These are phyloP conservation scores for Sutorius australiensis DNA, from an alignment of 768 basidiomycete species.

Conservation along the genomic window DNA sequence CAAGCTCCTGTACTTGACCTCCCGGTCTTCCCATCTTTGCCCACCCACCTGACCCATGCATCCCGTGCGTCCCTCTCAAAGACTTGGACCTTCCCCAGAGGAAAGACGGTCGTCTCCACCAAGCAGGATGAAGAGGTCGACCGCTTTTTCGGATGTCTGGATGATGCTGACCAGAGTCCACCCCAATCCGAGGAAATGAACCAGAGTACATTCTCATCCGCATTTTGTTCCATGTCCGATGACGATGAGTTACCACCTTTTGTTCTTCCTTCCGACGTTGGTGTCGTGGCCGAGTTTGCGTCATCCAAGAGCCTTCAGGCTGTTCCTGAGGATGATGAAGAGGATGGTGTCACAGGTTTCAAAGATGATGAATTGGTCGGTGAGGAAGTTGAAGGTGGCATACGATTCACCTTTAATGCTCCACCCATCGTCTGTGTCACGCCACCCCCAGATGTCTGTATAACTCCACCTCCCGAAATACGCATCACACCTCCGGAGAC, in stretches of 20 bases:
- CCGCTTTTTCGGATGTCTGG: conserved; percentile 71
- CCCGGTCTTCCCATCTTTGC: conserved; percentile 1
- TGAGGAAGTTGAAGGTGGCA: conserved; percentile 59
- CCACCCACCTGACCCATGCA: conserved; percentile 26
- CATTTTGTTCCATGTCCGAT: conserved; percentile 46
- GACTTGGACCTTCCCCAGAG: conserved; percentile 64
- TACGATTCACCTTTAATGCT: conserved; percentile 69
- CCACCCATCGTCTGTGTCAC: conserved; percentile 38
- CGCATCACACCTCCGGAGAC: conserved; percentile 22
- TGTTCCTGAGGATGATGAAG: conserved; percentile 42
- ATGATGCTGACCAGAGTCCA: conserved; percentile 52
- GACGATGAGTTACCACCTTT: conserved; percentile 48
- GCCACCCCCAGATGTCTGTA: conserved; percentile 22
- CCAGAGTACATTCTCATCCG: conserved; percentile 57
- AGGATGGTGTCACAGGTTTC: conserved; percentile 23
- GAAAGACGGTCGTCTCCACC: conserved; percentile 17
- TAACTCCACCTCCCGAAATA: conserved; percentile 28
- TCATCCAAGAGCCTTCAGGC: conserved; percentile 32
- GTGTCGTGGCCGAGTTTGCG: conserved; percentile 35
- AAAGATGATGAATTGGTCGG: conserved; percentile 54
- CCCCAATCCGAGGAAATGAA: conserved; percentile 46
- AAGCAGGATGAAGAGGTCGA: conserved; percentile 52
- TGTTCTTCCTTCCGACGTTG: conserved; percentile 44
- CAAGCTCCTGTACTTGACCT: conserved; percentile 5
- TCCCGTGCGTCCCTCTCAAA: conserved; percentile 51